These are phyloP conservation scores for Aphanomyces invadans DNA, from an alignment of 352 stramenopile genomes.

Conservation along the genomic window DNA sequence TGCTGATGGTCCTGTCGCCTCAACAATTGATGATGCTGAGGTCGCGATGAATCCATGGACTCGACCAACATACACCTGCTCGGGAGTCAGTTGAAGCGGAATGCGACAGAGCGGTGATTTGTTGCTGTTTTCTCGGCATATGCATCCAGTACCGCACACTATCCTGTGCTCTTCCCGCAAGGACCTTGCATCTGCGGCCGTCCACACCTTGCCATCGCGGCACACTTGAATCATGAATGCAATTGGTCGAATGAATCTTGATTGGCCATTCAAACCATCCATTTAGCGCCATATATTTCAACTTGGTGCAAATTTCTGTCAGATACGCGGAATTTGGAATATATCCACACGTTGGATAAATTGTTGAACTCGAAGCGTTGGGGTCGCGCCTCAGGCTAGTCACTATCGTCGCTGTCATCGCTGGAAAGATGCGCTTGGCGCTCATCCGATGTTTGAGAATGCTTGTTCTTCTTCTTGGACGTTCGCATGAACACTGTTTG, in stretches of 20 bases:
- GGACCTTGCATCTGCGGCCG: conserved; percentile 7
- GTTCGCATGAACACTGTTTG: conserved; percentile 11
- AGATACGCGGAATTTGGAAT: too few relatives aligned
- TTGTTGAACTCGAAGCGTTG: too few relatives aligned
- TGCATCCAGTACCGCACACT: conserved; percentile 14
- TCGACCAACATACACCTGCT: conserved; percentile 17
- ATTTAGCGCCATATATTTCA: neutral
- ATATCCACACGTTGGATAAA: too few relatives aligned
- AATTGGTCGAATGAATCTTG: neutral
- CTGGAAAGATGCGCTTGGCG: neutral
- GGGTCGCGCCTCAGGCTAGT: neutral
- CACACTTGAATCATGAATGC: conserved; percentile 9
- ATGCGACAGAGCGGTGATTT: conserved; percentile 11
- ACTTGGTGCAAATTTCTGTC: neutral
- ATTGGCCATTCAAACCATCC: neutral
- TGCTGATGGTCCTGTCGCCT: neutral
- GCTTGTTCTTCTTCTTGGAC: neutral
- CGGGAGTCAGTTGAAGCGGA: conserved; percentile 16
- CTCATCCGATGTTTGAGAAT: neutral
- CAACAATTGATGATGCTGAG: neutral
- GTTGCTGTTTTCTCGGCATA: conserved; percentile 22
- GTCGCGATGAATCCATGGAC: conserved; percentile 9
- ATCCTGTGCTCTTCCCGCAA: conserved; percentile 13
- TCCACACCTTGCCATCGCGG: conserved; percentile 21
- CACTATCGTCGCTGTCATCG: neutral